Evolutionary conservation across 768 basidiomycete species (phyloP).

Genomic region (Suillus fuscotomentosus): DNA sequence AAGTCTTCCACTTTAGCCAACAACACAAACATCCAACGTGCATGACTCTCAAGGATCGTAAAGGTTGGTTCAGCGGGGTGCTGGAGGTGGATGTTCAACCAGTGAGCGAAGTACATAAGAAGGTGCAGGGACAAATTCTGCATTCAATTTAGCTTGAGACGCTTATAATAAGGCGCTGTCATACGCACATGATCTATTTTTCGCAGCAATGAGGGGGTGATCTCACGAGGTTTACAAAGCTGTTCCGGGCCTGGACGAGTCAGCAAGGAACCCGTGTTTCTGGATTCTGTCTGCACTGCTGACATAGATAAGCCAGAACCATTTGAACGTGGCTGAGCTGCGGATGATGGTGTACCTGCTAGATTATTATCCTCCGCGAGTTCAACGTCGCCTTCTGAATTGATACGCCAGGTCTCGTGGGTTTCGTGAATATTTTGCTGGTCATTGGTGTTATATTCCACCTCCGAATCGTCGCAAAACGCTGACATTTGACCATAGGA

Average conservation of each 20-base stretch:
- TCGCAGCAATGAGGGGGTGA: constrained; percentile 54
- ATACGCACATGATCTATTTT: constrained; percentile 66
- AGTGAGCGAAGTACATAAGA: constrained; percentile 81
- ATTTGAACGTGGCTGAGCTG: constrained; percentile 35
- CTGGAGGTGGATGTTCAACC: constrained; percentile 67
- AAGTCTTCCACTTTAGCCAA: constrained; percentile 68
- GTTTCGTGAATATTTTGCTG: not conserved
- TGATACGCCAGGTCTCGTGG: constrained; percentile 32
- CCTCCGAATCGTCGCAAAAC: constrained; percentile 31
- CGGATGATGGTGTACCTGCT: constrained; percentile 40
- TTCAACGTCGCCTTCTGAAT: constrained; percentile 45
- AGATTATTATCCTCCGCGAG: constrained; percentile 32
- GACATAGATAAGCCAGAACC: not conserved
- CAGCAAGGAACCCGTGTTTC: not conserved
- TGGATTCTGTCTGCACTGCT: not conserved
- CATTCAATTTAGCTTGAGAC: constrained; percentile 12
- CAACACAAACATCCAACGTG: constrained; percentile 77
- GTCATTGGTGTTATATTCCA: constrained; percentile 1
- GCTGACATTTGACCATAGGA: constrained; percentile 31
- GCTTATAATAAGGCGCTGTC: not conserved
- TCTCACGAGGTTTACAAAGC: constrained; percentile 43
- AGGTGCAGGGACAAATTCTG: constrained; percentile 73
- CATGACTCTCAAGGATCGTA: constrained; percentile 54
- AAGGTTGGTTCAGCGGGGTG: constrained; percentile 35
- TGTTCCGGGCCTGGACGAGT: not conserved